A percentile compares a stretch with the other conserved stretches of the same genome.
Conservation (phyloP, 306 rosid species). For the Pyrus communis region DNA sequence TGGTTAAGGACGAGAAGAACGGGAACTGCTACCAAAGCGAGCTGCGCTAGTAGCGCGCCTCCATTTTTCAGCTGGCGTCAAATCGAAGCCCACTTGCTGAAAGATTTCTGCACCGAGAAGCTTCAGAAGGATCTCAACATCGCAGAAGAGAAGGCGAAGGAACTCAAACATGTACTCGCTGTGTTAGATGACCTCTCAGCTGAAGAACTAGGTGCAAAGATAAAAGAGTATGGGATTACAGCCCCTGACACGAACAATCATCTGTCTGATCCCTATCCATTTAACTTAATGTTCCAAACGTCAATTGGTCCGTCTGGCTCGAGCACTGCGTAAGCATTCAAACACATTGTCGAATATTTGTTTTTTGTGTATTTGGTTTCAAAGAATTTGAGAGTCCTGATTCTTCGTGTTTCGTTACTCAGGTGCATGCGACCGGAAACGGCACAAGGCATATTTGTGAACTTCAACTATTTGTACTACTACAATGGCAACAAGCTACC, state of each 20-base stretch:
- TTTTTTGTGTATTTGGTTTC: not conserved
- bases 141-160: slow-evolving; percentile 50
- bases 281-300: slow-evolving; percentile 90
- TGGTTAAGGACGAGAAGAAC: slow-evolving; percentile 83
- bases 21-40: slow-evolving; percentile 76
- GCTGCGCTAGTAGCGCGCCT: too few relatives aligned
- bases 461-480: slow-evolving; percentile 84
- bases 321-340: slow-evolving; percentile 61
- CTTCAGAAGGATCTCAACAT: slow-evolving; percentile 71
- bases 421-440: slow-evolving; percentile 95
- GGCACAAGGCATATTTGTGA: slow-evolving; percentile 94
- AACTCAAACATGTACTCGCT: slow-evolving; percentile 62
- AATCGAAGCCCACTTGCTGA: slow-evolving; percentile 83
- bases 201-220: slow-evolving; percentile 69
- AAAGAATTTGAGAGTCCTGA: not conserved
- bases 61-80: too few relatives aligned
- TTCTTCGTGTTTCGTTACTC: not conserved
- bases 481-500: slow-evolving; percentile 88
- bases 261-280: slow-evolving; percentile 88
- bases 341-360: not conserved
- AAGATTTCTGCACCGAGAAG: slow-evolving; percentile 78
- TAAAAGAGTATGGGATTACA: slow-evolving; percentile 72
- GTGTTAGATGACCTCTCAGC: slow-evolving; percentile 65
- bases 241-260: slow-evolving; percentile 87
- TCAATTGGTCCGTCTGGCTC: slow-evolving; percentile 92